Conservation (phyloP, 257 asterid genomes). For the Buddleja alternifolia region DNA sequence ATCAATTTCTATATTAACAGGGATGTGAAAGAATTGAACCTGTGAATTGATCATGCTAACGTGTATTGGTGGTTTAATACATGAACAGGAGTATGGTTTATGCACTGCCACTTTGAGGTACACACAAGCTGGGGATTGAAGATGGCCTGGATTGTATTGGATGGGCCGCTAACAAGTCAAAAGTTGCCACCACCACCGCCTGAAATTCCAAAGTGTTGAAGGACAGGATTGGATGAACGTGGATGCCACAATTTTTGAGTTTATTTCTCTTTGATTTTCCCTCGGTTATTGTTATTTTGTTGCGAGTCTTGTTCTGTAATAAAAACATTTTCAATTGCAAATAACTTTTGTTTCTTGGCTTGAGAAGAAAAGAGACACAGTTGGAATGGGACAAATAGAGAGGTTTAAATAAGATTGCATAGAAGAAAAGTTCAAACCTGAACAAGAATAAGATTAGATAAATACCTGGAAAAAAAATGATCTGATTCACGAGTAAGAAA, state of each 20-base stretch:
- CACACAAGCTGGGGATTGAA: conserved; percentile 79
- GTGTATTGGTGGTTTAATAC: conserved; percentile 1
- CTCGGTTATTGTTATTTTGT: neutral
- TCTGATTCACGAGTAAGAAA: neutral
- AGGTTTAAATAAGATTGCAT: neutral
- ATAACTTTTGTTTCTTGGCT: neutral
- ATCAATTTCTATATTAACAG: too few species aligned
- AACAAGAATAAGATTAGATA: neutral
- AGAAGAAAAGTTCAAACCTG: too few species aligned
- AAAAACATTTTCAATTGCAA: conserved; percentile 15
- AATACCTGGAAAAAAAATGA: conserved; percentile 14
- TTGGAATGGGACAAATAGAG: neutral
- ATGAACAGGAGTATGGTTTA: conserved; percentile 65
- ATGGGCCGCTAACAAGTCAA: conserved; percentile 54
- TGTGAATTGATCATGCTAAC: too few species aligned
- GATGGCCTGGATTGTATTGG: conserved; percentile 72
- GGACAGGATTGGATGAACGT: conserved; percentile 9
- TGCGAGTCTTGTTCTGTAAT: conserved; percentile 4
- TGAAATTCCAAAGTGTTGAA: conserved; percentile 71
- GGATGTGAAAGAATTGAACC: too few species aligned
- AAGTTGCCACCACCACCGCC: conserved; percentile 68
- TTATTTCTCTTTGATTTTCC: conserved; percentile 22
- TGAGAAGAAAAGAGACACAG: neutral
- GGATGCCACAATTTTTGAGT: conserved; percentile 16
- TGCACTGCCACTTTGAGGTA: conserved; percentile 74